These are phyloP conservation scores for Fusarium tricinctum DNA, from an alignment of 2,329 filamentous ascomycete species.

Conservation along the genomic window DNA sequence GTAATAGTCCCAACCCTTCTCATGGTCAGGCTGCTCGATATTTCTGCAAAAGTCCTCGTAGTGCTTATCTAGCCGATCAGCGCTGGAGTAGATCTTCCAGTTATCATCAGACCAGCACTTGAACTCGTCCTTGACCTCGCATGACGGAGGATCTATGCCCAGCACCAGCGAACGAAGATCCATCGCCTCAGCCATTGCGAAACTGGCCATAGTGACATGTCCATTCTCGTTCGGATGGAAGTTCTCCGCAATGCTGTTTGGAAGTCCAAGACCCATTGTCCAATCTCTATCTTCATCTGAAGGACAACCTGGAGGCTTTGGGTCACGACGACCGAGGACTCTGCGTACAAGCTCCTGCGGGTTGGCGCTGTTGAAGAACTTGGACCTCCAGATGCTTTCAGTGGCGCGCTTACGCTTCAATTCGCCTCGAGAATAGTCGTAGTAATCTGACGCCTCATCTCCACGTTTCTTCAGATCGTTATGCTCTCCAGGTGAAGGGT, in stretches of 20 bases:
- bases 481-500: background rate
- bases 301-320: background rate
- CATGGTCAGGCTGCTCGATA: background rate
- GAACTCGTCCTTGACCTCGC: conserved; percentile 7
- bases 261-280: background rate
- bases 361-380: conserved; percentile 13
- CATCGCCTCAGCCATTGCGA: background rate
- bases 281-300: background rate
- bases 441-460: too few relatives aligned
- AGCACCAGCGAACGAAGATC: background rate
- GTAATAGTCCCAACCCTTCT: background rate
- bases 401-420: background rate
- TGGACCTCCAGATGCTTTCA: background rate
- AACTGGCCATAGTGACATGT: background rate
- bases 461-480: background rate
- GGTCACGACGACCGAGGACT: rapidly evolving
- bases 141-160: background rate
- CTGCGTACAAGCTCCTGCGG: background rate
- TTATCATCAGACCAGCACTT: background rate
- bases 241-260: rapidly evolving
- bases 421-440: too few relatives aligned
- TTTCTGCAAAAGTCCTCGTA: conserved; percentile 8
- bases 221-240: background rate
- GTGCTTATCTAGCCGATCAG: background rate
- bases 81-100: conserved; percentile 6